Evolutionary conservation across 768 basidiomycete species (phyloP).

Genomic region (Boletus tylopilopsis): DNA sequence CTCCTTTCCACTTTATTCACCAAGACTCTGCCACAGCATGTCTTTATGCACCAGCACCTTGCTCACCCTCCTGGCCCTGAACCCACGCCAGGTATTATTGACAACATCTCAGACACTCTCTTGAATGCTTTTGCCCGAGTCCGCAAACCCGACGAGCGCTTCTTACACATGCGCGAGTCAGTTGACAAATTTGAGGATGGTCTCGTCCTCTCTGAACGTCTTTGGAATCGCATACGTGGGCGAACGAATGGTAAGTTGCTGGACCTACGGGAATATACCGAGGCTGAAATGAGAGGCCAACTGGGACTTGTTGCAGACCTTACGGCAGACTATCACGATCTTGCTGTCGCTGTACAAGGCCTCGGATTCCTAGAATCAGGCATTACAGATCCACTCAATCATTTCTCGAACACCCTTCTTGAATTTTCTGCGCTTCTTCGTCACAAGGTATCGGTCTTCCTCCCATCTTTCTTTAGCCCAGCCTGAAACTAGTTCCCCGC

Average conservation of each 20-base stretch:
- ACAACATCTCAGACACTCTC: slow-evolving; percentile 93
- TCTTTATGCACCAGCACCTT: slow-evolving; percentile 94
- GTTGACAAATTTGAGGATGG: slow-evolving; percentile 98
- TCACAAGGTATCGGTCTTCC: slow-evolving; percentile 57
- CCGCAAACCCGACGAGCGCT: slow-evolving; percentile 95
- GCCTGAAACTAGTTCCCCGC: not conserved
- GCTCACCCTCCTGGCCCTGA: slow-evolving; percentile 91
- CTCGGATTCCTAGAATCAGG: slow-evolving; percentile 97
- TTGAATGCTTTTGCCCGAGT: slow-evolving; percentile 95
- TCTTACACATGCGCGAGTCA: slow-evolving; percentile 84
- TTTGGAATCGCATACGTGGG: slow-evolving; percentile 73
- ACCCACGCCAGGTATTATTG: slow-evolving; percentile 74
- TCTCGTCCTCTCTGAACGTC: slow-evolving; percentile 72
- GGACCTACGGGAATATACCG: slow-evolving; percentile 46
- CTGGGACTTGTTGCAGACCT: slow-evolving; percentile 88
- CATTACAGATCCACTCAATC: slow-evolving; percentile 95
- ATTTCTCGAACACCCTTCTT: slow-evolving; percentile 93
- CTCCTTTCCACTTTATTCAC: not conserved
- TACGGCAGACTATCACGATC: slow-evolving; percentile 93
- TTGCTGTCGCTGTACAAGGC: slow-evolving; percentile 94
- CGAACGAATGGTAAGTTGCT: slow-evolving; percentile 78
- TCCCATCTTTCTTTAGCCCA: not conserved
- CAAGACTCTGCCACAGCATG: slow-evolving; percentile 54
- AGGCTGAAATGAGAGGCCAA: slow-evolving; percentile 85
- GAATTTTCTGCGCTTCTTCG: slow-evolving; percentile 91